phyloP scores from a whole-genome alignment of 495 filamentous ascomycete species.

The Astrocystis sublimbata region DNA sequence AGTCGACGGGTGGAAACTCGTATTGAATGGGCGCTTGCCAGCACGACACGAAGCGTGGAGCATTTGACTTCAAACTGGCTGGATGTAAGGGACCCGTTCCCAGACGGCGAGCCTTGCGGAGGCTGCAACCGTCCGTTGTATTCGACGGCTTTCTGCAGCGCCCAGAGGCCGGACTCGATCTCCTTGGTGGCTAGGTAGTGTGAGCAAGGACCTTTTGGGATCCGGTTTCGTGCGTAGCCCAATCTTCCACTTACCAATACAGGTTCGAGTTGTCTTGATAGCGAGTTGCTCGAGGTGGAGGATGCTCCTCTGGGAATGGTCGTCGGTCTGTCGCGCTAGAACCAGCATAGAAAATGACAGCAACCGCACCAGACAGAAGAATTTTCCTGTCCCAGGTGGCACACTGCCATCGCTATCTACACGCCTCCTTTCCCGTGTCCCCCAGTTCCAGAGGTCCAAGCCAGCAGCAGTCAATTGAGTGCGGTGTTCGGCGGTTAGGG shows the following conservation, averaged over 20 bases:
- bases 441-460: constrained; percentile 67
- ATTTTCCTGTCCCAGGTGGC: constrained; percentile 16
- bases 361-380: constrained; percentile 52
- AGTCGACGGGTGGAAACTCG: constrained; percentile 21
- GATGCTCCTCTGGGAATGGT: constrained; percentile 37
- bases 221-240: constrained; percentile 14
- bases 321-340: constrained; percentile 48
- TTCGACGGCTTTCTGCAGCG: constrained; percentile 63
- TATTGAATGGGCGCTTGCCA: constrained; percentile 53
- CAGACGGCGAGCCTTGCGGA: constrained; percentile 26
- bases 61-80: constrained; percentile 62
- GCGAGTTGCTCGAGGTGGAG: constrained; percentile 64
- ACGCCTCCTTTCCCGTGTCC: constrained; percentile 52
- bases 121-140: constrained; percentile 60
- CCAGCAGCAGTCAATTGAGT: constrained; percentile 56
- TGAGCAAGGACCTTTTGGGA: constrained; percentile 15
- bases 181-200: constrained; percentile 48
- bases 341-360: constrained; percentile 74
- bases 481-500: constrained; percentile 25
- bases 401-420: constrained; percentile 10
- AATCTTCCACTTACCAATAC: constrained; percentile 57
- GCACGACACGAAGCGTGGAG: constrained; percentile 63
- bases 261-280: constrained; percentile 64
- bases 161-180: constrained; percentile 55
- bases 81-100: constrained; percentile 33